These are phyloP conservation scores for Leishmania gerbilli DNA, from an alignment of 208 protist species.

Conservation along the genomic window DNA sequence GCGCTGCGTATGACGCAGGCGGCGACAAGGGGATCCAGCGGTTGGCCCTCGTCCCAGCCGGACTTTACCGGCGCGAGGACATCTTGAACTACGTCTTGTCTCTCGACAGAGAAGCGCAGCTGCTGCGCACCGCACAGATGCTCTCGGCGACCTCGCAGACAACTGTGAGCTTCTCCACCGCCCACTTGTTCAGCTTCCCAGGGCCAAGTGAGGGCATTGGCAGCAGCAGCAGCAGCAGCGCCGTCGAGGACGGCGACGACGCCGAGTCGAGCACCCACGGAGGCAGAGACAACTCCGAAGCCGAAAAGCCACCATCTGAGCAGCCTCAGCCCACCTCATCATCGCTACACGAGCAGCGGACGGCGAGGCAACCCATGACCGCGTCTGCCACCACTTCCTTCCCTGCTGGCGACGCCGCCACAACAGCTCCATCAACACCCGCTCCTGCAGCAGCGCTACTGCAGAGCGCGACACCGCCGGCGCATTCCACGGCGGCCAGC, in stretches of 20 bases:
- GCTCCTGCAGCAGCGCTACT: neutral
- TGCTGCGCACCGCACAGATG: conserved; percentile 61
- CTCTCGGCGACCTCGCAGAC: conserved; percentile 57
- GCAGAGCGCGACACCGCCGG: neutral
- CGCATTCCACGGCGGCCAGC: neutral
- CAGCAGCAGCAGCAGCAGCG: neutral
- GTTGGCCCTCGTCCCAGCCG: conserved; percentile 62
- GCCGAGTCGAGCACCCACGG: neutral
- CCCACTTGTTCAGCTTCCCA: conserved; percentile 40
- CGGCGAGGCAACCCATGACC: neutral
- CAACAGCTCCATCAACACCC: neutral
- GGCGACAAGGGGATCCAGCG: conserved; percentile 50
- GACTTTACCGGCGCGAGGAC: conserved; percentile 39
- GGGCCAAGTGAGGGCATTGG: neutral
- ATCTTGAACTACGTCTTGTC: conserved; percentile 60
- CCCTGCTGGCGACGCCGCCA: neutral
- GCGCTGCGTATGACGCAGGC: conserved; percentile 77
- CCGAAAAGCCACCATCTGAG: neutral
- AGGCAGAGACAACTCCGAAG: neutral
- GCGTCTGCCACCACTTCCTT: neutral
- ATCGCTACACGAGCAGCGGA: neutral
- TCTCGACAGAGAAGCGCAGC: conserved; percentile 63
- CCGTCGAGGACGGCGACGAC: neutral
- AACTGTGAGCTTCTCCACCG: conserved; percentile 54
- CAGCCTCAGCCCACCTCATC: neutral